Base-by-base conservation (phyloP, 1,284 basidiomycete species). In the Malassezia equina region DNA sequence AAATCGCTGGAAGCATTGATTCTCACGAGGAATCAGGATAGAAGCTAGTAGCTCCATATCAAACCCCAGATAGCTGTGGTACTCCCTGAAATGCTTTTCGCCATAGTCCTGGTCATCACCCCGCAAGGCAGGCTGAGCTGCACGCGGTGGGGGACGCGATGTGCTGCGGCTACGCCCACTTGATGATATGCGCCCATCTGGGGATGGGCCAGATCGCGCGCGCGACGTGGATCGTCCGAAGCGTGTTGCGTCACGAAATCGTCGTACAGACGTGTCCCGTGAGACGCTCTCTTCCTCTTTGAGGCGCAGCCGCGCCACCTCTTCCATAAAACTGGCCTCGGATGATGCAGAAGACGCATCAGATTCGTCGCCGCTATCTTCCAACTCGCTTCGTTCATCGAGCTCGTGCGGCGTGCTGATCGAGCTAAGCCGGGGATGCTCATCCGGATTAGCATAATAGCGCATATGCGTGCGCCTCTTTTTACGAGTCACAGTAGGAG, bases 1-100 rank as follows among this genome's bases (percentile, higher is more conserved):
- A 70, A 95, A 96, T 69, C 89, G 89, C 72, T 90, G 88, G 75
- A 96, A 89, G 69, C 90, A 94, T 71, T 90, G 82, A 15, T 84
- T 80, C 27, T 78, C 77, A 41, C 84, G 64, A 0, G 90, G 90
- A 57, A 85, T 86, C 7, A 96, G 79, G 58, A 94, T 79, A 49
- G 81, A 82, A 23, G 88, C 86, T 28, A 96, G 80, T 65, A 90
- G 86, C 58, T 86, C 84, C 12, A 85, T 78, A 7, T 84, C 82
- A 75, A 88, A 94, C 4, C 86, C 86, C 31, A 96, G 81, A 17
- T 87, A 78, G 44, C 78, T 78, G 56, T 84, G 83, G 48, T 62
- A 70, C 15, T 59, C 60, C 46, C 49, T 51, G 7, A 58, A 9
- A n/a, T 33, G 33, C 23, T 24, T 19, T 9, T 24, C 29, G 1